Evolutionary conservation across 305 asterid species (phyloP).

Genomic region (Fraxinus latifolia): DNA sequence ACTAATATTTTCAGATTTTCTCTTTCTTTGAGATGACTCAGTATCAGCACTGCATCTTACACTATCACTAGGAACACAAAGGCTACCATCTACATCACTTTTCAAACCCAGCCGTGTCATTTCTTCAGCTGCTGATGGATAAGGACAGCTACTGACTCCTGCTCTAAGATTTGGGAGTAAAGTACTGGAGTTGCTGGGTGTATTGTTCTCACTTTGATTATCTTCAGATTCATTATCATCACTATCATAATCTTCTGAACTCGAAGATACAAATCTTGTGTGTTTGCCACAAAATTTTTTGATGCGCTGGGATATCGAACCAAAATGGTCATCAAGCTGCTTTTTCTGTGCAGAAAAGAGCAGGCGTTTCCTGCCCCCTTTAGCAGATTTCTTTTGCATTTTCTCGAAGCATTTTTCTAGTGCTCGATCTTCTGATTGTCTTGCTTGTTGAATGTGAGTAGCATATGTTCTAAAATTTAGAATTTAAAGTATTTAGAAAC

Average conservation of each 20-base stretch:
- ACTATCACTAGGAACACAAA: slow-evolving; percentile 28
- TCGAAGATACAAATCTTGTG: slow-evolving; percentile 50
- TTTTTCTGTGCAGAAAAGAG: slow-evolving; percentile 52
- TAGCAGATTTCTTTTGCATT: slow-evolving; percentile 38
- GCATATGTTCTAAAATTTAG: slow-evolving; percentile 52
- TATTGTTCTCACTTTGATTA: slow-evolving; percentile 30
- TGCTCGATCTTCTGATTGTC: slow-evolving; percentile 41
- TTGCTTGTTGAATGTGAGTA: slow-evolving; percentile 45
- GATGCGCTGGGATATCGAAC: slow-evolving; percentile 57
- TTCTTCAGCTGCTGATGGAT: slow-evolving; percentile 94
- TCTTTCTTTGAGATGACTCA: slow-evolving; percentile 48
- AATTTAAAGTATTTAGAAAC: slow-evolving; percentile 25
- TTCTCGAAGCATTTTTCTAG: slow-evolving; percentile 43
- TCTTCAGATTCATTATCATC: slow-evolving; percentile 41
- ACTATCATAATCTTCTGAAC: slow-evolving; percentile 63
- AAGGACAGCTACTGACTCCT: slow-evolving; percentile 79
- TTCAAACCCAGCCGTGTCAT: slow-evolving; percentile 65
- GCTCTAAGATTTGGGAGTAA: slow-evolving; percentile 37
- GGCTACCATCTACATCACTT: slow-evolving; percentile 34
- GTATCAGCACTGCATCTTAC: slow-evolving; percentile 29
- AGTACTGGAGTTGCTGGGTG: slow-evolving; percentile 27
- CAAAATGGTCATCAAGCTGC: slow-evolving; percentile 66
- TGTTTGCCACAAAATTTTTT: slow-evolving; percentile 61
- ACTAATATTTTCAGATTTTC: slow-evolving; percentile 40
- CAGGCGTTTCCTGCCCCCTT: slow-evolving; percentile 46